phyloP scores from a whole-genome alignment of 345 rosid genomes.

The Iberis pinnata region DNA sequence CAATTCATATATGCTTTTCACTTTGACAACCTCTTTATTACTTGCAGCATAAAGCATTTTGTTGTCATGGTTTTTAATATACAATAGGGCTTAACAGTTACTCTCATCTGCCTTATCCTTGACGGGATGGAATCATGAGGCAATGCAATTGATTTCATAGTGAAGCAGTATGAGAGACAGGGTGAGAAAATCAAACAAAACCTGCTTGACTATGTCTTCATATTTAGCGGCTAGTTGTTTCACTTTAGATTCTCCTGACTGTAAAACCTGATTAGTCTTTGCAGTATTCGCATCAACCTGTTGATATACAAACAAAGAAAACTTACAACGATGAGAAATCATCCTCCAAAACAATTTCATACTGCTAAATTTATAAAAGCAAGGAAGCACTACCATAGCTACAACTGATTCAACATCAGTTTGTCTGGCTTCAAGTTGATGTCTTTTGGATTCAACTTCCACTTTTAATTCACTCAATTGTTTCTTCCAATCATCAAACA shows the following conservation, averaged over 20 bases:
- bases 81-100: background rate
- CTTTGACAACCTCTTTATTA: background rate
- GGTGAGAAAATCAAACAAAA: constrained; percentile 13
- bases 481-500: constrained; percentile 46
- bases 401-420: constrained; percentile 61
- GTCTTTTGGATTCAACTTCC: constrained; percentile 57
- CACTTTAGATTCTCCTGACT: constrained; percentile 55
- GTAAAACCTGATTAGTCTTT: constrained; percentile 46
- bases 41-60: background rate
- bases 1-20: background rate
- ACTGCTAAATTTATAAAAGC: background rate
- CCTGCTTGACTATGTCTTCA: constrained; percentile 70
- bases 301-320: constrained; percentile 12
- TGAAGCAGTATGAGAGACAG: background rate
- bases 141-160: background rate
- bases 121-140: background rate
- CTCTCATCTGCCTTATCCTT: background rate
- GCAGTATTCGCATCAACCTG: constrained; percentile 64
- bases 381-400: constrained; percentile 43
- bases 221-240: constrained; percentile 43
- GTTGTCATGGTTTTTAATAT: background rate
- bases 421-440: constrained; percentile 63
- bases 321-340: background rate
- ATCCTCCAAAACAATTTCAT: background rate
- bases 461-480: constrained; percentile 43